Evolutionary conservation across 2,329 filamentous ascomycete species (phyloP), one percentile per base, ranked within the genome.

Genomic region (Aureobasidium sp.): DNA sequence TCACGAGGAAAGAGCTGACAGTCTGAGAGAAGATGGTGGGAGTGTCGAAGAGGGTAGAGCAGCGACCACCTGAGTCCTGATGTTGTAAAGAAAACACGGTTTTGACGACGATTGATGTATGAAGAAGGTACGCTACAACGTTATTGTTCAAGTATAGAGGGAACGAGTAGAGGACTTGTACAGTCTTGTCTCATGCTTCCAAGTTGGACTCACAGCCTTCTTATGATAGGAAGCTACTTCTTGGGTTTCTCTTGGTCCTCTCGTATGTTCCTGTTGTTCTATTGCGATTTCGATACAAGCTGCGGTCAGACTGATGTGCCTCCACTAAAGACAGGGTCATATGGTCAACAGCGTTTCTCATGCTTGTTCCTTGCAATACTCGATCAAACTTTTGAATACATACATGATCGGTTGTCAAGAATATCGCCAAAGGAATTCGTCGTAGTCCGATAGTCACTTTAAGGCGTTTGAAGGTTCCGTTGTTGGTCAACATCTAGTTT

Each of bases 1-100:
- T 85, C 10, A 87, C 90, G 71, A 83, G 85, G 59, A 65, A 63
- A 74, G 70, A 9, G 72, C 76, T 65, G 53, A 57, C 2, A 52
- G 47, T 30, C 15, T 61, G 39, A 52, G 45, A 21, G 48, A 39
- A 15, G 58, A 61, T 36, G 48, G 34, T 30, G 47, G 25, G 3
- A 61, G 48, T 53, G 21, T 52, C 27, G 48, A 52, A 7, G 48
- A 47, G 29, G 29, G 47, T 2, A 52, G 47, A 13, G 58, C 44
- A 8, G 37, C n/a, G 7, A 50, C 30, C 15, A 50, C 44, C 1
- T 59, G 21, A 58, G 39, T 11, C 16, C 2, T 9, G 44, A 27
- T 29, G 25, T 9, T 45, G 21, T 45, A 25, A n/a, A 6, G 41
- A 44, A 21, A 52, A 32, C n/a, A 13, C 30, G 5, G 21, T 13